A percentile compares a stretch with the other conserved stretches of the same genome.
These are phyloP conservation scores for Colletotrichum liriopes DNA, from an alignment of 2,329 filamentous ascomycete genomes.

Conservation along the genomic window DNA sequence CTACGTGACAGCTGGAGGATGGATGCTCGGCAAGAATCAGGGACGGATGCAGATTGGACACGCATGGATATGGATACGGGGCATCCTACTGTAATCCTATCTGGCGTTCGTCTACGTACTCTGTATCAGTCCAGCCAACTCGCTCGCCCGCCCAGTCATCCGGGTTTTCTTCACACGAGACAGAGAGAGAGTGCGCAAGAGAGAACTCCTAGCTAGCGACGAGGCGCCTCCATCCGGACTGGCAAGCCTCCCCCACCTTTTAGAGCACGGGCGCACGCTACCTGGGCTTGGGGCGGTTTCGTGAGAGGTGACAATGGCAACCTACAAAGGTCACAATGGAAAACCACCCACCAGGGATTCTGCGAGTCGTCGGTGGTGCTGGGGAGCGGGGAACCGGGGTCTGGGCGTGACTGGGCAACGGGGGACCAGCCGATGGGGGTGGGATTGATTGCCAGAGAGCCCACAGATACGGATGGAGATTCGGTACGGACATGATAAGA, in stretches of 20 bases:
- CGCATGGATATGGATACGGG: not conserved
- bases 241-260: conserved; percentile 14
- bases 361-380: conserved; percentile 18
- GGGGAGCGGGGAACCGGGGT: conserved; percentile 4
- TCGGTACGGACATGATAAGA: conserved; percentile 7
- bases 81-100: too few species aligned
- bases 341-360: not conserved
- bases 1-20: conserved; percentile 32
- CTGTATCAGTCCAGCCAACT: not conserved
- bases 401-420: conserved; percentile 20
- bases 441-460: not conserved
- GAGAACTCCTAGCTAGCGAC: not conserved
- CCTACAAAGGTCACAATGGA: conserved; percentile 19
- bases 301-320: conserved; percentile 19
- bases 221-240: not conserved
- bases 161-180: not conserved
- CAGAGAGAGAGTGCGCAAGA: not conserved
- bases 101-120: not conserved
- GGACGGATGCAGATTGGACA: not conserved
- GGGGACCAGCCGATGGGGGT: conserved; percentile 5
- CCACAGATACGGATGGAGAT: conserved; percentile 25
- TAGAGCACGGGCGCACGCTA: conserved; percentile 2
- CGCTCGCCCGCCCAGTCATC: not conserved
- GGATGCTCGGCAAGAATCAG: not conserved
- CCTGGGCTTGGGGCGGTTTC: conserved; percentile 12